These are phyloP conservation scores for Syzygium grande DNA, from an alignment of 345 rosid genomes.

Conservation along the genomic window DNA sequence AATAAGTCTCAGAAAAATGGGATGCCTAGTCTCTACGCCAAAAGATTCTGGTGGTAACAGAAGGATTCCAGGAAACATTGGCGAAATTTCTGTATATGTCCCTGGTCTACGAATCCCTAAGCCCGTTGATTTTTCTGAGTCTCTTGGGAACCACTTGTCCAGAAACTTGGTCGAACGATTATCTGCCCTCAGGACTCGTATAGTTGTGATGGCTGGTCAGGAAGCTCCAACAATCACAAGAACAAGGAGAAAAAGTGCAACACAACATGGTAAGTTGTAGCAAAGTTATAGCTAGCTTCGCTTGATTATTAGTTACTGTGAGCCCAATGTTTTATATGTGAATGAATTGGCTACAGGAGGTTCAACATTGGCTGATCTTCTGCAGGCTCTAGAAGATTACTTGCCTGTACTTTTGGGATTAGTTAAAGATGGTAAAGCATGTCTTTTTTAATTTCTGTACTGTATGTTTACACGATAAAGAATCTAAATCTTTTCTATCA, in stretches of 20 bases:
- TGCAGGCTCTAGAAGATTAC: constrained; percentile 95
- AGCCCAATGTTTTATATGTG: constrained; percentile 8
- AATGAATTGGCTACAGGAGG: constrained; percentile 46
- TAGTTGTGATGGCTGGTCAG: constrained; percentile 97
- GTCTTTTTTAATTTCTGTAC: background rate
- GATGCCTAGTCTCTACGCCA: constrained; percentile 84
- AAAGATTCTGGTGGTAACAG: constrained; percentile 75
- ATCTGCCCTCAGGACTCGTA: constrained; percentile 82
- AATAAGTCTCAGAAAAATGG: constrained; percentile 43
- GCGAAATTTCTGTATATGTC: constrained; percentile 81
- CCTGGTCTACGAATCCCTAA: constrained; percentile 96
- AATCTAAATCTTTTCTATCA: background rate
- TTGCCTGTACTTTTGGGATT: constrained; percentile 87
- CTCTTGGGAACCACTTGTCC: constrained; percentile 64
- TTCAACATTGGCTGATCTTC: constrained; percentile 90
- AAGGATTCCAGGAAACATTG: constrained; percentile 80
- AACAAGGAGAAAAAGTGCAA: constrained; percentile 82
- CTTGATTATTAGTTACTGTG: background rate
- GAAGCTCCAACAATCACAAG: constrained; percentile 94
- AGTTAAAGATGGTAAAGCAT: constrained; percentile 68
- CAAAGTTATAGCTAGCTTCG: background rate
- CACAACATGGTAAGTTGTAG: constrained; percentile 77
- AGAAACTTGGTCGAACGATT: constrained; percentile 70
- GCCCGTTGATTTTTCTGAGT: constrained; percentile 68
- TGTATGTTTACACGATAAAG: background rate